Evolutionary conservation across 108 stramenopile species (phyloP).

Genomic region (Nitzschia putrida): DNA sequence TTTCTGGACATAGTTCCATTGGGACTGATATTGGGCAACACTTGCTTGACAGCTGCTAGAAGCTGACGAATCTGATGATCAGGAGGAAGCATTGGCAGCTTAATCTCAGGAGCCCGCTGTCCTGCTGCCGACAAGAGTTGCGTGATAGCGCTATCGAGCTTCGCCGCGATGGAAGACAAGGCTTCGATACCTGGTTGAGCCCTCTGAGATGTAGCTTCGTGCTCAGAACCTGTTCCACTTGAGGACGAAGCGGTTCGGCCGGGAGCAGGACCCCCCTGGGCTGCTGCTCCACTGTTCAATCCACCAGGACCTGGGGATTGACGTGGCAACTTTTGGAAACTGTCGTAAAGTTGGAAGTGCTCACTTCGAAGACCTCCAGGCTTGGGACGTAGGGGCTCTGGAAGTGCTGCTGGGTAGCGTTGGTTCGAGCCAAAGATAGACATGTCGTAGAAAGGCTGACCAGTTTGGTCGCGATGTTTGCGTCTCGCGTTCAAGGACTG

Average conservation of each 20-base stretch:
- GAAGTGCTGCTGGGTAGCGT: slow-evolving; percentile 90
- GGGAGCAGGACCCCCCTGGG: slow-evolving; percentile 16
- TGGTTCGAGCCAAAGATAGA: slow-evolving; percentile 83
- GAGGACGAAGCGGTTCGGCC: slow-evolving; percentile 12
- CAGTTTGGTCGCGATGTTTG: slow-evolving; percentile 83
- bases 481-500: slow-evolving; percentile 66
- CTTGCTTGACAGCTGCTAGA: slow-evolving; percentile 82
- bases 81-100: slow-evolving; percentile 81
- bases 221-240: slow-evolving; percentile 7
- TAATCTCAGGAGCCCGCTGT: slow-evolving; percentile 82
- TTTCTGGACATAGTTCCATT: slow-evolving; percentile 47
- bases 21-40: slow-evolving; percentile 53
- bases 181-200: slow-evolving; percentile 61
- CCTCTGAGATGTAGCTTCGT: slow-evolving; percentile 25
- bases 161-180: slow-evolving; percentile 66
- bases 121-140: slow-evolving; percentile 76
- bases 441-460: slow-evolving; percentile 93
- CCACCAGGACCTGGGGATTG: slow-evolving; percentile 63
- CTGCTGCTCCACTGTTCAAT: slow-evolving; percentile 12
- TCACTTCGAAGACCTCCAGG: slow-evolving; percentile 87
- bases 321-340: slow-evolving; percentile 89
- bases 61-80: slow-evolving; percentile 91
- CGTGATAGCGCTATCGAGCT: slow-evolving; percentile 78
- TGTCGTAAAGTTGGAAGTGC: slow-evolving; percentile 96
- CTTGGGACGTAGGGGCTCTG: slow-evolving; percentile 91